Evolutionary conservation across 257 asterid genomes (phyloP).

Genomic region (Prunella vulgaris): DNA sequence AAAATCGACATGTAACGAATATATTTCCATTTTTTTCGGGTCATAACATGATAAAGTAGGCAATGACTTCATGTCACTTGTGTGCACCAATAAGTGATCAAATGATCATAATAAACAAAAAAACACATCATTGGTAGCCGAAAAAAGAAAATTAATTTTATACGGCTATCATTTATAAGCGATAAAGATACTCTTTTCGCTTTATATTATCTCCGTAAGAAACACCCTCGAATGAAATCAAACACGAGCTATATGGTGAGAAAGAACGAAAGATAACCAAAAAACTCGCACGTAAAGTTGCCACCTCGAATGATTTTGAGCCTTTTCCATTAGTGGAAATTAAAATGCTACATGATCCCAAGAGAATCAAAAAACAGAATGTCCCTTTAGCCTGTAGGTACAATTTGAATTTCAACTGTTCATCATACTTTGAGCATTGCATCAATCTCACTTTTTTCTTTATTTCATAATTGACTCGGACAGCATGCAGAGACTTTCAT

Average conservation of each 20-base stretch:
- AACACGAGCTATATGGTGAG: not conserved
- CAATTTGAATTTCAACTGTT: slow-evolving; percentile 6
- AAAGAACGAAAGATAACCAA: not conserved
- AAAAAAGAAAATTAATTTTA: not conserved
- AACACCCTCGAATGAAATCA: not conserved
- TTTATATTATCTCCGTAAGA: not conserved
- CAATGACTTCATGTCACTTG: not conserved
- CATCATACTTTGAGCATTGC: not conserved
- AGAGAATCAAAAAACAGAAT: not conserved
- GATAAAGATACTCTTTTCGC: slow-evolving; percentile 17
- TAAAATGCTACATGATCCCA: slow-evolving; percentile 10
- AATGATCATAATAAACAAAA: not conserved
- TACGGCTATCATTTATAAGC: slow-evolving; percentile 13
- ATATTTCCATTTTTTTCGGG: not conserved
- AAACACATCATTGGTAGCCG: not conserved
- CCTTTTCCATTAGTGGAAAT: not conserved
- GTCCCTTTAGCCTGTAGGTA: slow-evolving; percentile 10
- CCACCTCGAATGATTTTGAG: not conserved
- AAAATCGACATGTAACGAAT: slow-evolving; percentile 5
- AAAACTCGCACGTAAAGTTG: not conserved
- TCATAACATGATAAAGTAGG: slow-evolving; percentile 18
- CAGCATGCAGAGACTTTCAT: not conserved
- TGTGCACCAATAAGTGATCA: not conserved
- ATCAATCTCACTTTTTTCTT: slow-evolving; percentile 14
- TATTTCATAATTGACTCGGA: not conserved